Base-by-base conservation (phyloP, 306 rosid species). In the Hylodesmum podocarpum region DNA sequence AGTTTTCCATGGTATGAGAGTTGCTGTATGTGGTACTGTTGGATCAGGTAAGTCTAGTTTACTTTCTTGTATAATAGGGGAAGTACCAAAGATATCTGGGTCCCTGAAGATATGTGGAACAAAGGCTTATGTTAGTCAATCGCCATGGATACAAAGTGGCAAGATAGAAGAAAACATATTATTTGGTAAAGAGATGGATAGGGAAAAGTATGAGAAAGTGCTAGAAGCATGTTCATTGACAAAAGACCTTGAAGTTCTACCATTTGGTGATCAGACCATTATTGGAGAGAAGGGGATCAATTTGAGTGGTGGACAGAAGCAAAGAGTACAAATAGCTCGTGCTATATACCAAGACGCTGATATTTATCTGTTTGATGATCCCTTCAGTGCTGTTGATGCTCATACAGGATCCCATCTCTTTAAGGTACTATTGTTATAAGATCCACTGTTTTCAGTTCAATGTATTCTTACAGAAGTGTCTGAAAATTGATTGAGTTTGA, bases 31-130 rank as follows among this genome's bases (percentile, higher is more conserved):
- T 83, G 97, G 98, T 16, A 85, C 90, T 3, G 96, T 94, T 31
- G 98, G 98, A 57, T 87, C 96, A 0, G 98, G 97, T 15, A 93
- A 93, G 83, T 93, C 97, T n/a, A 93, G 92, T 89, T 81, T 94
- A 77, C 86, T 94, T 58, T 91, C 96, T 25, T 89, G 89, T 51
- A 83, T 91, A 21, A 59, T 91, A 2, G 98, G 98, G 64, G 98
- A 94, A 84, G 79, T 94, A n/a, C 90, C 96, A 7, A 91, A 87
- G 85, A 33, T 86, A 66, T 84, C 96, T 4, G 97, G 98, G 34
- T 82, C 58, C 1, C 4, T 94, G 49, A 88, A 77, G 82, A 77
- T 90, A 57, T 90, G 95, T 73, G 98, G 97, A 24, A 83, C 87
- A 44, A 94, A 88, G 88, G 98, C 98, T 36, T 91, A 85, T 49